phyloP scores from a whole-genome alignment of 2,329 filamentous ascomycete species.

The Chaetothyriales sp. region DNA sequence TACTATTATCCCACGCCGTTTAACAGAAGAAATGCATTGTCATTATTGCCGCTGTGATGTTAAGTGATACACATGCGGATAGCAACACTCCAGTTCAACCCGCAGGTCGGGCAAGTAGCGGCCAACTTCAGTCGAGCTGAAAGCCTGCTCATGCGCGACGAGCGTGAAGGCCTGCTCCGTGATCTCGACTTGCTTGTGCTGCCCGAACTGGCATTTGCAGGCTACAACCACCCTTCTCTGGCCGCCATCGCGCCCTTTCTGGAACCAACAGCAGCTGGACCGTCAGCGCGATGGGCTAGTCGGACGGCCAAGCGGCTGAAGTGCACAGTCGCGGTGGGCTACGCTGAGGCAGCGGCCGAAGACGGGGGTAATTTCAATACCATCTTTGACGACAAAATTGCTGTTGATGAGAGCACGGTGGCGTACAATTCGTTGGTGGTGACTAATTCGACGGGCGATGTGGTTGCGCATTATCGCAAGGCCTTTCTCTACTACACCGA shows the following conservation, averaged over 20 bases:
- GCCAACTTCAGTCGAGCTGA: constrained; percentile 34
- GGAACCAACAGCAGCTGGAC: constrained; percentile 43
- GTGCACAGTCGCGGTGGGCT: constrained; percentile 51
- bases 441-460: constrained; percentile 39
- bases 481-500: constrained; percentile 54
- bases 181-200: constrained; percentile 46
- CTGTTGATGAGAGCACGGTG: constrained; percentile 9
- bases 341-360: constrained; percentile 38
- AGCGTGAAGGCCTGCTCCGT: constrained; percentile 15
- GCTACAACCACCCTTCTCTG: constrained; percentile 50
- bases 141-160: constrained; percentile 27
- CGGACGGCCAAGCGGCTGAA: constrained; percentile 39
- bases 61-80: constrained; percentile 27
- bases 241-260: constrained; percentile 45
- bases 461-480: constrained; percentile 49
- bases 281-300: constrained; percentile 45
- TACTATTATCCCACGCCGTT: neutral
- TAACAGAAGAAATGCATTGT: neutral
- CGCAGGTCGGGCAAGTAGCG: constrained; percentile 30
- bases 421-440: constrained; percentile 48
- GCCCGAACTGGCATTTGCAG: constrained; percentile 50
- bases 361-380: constrained; percentile 13
- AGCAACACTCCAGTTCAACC: constrained; percentile 34
- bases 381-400: constrained; percentile 12
- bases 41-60: neutral